Evolutionary conservation across 306 rosid species (phyloP), one percentile per base, ranked within the genome.

Genomic region (Begonia loranthoides): DNA sequence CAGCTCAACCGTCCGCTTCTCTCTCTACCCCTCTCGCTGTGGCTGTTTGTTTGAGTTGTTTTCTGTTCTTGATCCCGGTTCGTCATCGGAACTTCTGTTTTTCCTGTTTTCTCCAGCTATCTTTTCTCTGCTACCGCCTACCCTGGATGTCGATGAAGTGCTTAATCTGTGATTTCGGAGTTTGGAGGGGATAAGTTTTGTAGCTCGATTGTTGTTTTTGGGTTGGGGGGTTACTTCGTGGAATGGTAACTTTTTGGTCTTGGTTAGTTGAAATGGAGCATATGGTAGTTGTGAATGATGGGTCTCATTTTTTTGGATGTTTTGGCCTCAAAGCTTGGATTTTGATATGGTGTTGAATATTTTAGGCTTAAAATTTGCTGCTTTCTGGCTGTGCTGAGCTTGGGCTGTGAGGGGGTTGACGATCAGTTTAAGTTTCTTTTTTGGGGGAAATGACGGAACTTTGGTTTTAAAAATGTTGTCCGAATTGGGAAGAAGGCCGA

Each of bases 401-500:
- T 22, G 13, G 57, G 39, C 55, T 50, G 13, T 43, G 17, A 57
- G 15, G 34, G 22, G 59, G 58, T 41, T 41, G 47, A 39, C 51
- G 55, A 52, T 66, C 44, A 43, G 48, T 60, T 55, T n/a, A 36
- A 47, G 71, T 11, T 54, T 52, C 55, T 54, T 21, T 13, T 58
- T 54, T 21, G 12, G 17, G 21, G 49, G 45, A 12, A 52, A 54
- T 54, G 61, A 66, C 44, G 34, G 49, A 61, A 12, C 53, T 59
- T 63, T 68, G 55, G 55, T 49, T 46, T 33, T 12, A 60, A 69
- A 41, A 68, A 87, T 87, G 94, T 62, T 87, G 68, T 80, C 90
- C 63, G 94, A 87, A 74, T 52, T 83, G 74, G 94, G 80, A 22
- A 77, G 84, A 49, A 80, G 90, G 13, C 94, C 94, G 17, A 59